A percentile compares a stretch with the other conserved stretches of the same genome.
These are phyloP conservation scores for Hagleromyces aurorensis DNA, from an alignment of 805 yeast genomes.

Conservation along the genomic window DNA sequence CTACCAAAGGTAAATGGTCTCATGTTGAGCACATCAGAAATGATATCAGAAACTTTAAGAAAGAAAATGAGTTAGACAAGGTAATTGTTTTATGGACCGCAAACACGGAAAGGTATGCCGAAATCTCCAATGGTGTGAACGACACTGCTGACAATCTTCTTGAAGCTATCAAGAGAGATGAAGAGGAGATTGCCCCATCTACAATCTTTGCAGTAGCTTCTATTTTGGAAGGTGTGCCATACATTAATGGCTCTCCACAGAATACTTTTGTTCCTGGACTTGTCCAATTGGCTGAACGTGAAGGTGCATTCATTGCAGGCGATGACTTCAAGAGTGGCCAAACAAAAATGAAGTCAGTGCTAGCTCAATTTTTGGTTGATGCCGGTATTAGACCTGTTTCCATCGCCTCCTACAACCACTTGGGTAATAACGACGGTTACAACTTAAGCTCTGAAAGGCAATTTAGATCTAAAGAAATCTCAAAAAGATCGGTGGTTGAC, in stretches of 20 bases:
- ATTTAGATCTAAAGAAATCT: constrained; percentile 91
- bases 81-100: constrained; percentile 95
- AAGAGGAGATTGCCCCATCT: constrained; percentile 82
- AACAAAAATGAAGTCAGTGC: constrained; percentile 90
- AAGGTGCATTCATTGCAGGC: constrained; percentile 81
- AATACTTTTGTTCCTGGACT: constrained; percentile 96
- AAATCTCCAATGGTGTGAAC: constrained; percentile 68
- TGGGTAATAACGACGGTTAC: constrained; percentile 94
- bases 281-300: constrained; percentile 75
- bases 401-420: constrained; percentile 91
- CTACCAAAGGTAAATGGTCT: constrained; percentile 66
- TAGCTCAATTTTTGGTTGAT: constrained; percentile 92
- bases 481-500: constrained; percentile 87
- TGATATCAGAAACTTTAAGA: constrained; percentile 76
- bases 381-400: constrained; percentile 95
- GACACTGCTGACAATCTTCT: constrained; percentile 80
- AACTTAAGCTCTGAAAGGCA: constrained; percentile 87
- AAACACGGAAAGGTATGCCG: constrained; percentile 89
- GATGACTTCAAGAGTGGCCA: constrained; percentile 97
- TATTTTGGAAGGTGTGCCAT: constrained; percentile 80
- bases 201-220: constrained; percentile 92
- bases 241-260: constrained; percentile 95
- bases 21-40: constrained; percentile 82
- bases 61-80: constrained; percentile 64
- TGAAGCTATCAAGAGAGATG: constrained; percentile 65